Evolutionary conservation across 192 early-diverging fungal species (phyloP), one percentile per base, ranked within the genome.

Genomic region (Coemansia sp.): DNA sequence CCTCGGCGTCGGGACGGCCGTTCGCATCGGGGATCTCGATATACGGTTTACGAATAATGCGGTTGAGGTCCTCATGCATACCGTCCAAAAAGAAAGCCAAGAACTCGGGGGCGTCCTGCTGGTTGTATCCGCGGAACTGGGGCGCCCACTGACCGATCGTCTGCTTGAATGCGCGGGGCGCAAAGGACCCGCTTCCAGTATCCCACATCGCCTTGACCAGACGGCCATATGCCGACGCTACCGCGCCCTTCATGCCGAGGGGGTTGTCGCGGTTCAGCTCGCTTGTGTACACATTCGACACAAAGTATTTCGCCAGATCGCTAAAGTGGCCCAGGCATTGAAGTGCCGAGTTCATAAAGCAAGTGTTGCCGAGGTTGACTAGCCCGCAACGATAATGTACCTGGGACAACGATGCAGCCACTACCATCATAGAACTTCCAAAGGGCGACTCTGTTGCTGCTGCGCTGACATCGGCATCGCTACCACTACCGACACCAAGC

Each of bases 311-410:
- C 19, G 85, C 84, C 20, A 95, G 82, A 34, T 86, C 82, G 8
- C 84, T 67, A 52, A 89, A 89, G 61, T 92, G 89, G 43, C 88
- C 88, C 41, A 97, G 75, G 64, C 95, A 97, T 78, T 95, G 93
- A n/a, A 95, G 70, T 10, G 90, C 91, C 7, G 90, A 90, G 76
- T 93, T 94, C 93, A 95, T 95, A 66, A 90, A 95, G 79, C 93
- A 95, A 0, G 93, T 94, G 70, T 95, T 95, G 9, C 93, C 93
- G n/a, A 95, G 72, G 68, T 95, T 95, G 46, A 73, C 75, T 54
- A 95, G 82, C 3, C 93, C 93, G 62, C 85, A 87, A 4, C 84
- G 66, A 42, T 87, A 88, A 41, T 77, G 75, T 33, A 45, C 65
- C 4, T 65, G 64, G 9, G 69, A 11, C 10, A 29, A 34, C 13